phyloP scores from a whole-genome alignment of 208 protist species.

The Plasmodiophora brassicae region DNA sequence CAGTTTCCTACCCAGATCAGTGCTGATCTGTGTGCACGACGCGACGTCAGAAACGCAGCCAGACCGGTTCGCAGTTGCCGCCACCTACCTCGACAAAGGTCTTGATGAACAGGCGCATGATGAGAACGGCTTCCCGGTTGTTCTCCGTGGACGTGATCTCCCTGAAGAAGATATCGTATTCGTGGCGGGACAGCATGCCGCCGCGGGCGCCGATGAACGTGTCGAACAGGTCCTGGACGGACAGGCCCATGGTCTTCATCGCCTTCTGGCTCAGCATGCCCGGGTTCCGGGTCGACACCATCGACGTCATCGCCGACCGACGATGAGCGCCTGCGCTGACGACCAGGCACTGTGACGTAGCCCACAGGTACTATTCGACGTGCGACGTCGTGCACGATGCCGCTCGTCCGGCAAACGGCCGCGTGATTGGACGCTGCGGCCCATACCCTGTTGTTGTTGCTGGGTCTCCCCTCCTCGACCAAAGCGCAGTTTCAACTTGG shows the following conservation, averaged over 20 bases:
- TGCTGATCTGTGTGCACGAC: not conserved
- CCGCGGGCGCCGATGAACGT: not conserved
- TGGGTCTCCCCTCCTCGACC: too few relatives aligned
- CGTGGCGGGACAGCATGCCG: not conserved
- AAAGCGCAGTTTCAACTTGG: too few relatives aligned
- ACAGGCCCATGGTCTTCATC: conserved; percentile 4
- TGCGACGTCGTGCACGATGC: too few relatives aligned
- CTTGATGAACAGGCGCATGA: conserved; percentile 7
- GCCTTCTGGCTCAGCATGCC: not conserved
- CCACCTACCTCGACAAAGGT: not conserved
- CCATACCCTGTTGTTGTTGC: too few relatives aligned
- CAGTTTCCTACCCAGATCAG: not conserved
- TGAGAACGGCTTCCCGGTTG: not conserved
- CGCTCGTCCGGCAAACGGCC: too few relatives aligned
- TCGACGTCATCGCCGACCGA: not conserved
- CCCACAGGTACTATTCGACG: too few relatives aligned
- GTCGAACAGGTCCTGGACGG: conserved; percentile 5
- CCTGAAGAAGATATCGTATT: conserved; percentile 7
- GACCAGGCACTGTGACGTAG: too few relatives aligned
- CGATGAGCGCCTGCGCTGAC: too few relatives aligned
- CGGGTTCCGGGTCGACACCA: not conserved
- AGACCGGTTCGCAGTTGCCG: not conserved
- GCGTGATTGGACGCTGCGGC: too few relatives aligned
- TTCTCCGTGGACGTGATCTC: not conserved
- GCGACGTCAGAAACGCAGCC: too few relatives aligned